Evolutionary conservation across 1,284 basidiomycete genomes (phyloP).

Genomic region (Tausonia pullulans): DNA sequence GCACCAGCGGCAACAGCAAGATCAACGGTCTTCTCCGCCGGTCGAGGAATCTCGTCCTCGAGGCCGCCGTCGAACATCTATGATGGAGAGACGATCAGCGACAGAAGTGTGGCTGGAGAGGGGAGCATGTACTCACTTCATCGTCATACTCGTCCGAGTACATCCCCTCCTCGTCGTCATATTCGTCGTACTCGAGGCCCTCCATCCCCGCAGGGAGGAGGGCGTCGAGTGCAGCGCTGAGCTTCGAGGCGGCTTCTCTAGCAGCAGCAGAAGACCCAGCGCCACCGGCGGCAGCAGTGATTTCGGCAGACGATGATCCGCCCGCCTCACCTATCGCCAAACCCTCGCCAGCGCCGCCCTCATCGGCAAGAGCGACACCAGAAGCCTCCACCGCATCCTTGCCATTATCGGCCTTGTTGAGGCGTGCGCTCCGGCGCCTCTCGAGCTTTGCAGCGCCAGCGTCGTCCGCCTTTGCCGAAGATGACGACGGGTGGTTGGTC

Average conservation of each 20-base stretch:
- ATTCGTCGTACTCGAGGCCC: constrained; percentile 36
- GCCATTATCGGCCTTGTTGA: constrained; percentile 44
- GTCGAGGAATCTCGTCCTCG: constrained; percentile 41
- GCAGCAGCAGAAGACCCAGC: neutral
- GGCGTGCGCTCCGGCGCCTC: constrained; percentile 66
- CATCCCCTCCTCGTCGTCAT: constrained; percentile 58
- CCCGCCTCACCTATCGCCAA: neutral
- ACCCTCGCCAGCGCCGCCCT: constrained; percentile 5
- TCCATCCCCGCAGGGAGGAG: constrained; percentile 6
- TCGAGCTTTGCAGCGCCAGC: constrained; percentile 10
- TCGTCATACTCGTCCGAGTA: constrained; percentile 66
- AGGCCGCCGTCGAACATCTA: constrained; percentile 47
- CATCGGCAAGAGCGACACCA: constrained; percentile 22
- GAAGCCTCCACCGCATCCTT: constrained; percentile 37
- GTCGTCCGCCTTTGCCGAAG: too few species aligned
- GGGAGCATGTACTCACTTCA: constrained; percentile 36
- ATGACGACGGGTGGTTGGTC: too few species aligned
- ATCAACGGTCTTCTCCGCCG: constrained; percentile 69
- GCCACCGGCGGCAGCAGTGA: constrained; percentile 7
- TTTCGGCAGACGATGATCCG: constrained; percentile 15
- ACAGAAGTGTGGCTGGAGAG: neutral
- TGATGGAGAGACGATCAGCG: constrained; percentile 2
- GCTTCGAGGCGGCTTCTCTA: constrained; percentile 1
- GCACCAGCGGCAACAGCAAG: constrained; percentile 68
- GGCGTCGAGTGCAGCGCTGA: neutral